Conservation (phyloP, 768 basidiomycete genomes). For the Clitopilus passeckerianus region DNA sequence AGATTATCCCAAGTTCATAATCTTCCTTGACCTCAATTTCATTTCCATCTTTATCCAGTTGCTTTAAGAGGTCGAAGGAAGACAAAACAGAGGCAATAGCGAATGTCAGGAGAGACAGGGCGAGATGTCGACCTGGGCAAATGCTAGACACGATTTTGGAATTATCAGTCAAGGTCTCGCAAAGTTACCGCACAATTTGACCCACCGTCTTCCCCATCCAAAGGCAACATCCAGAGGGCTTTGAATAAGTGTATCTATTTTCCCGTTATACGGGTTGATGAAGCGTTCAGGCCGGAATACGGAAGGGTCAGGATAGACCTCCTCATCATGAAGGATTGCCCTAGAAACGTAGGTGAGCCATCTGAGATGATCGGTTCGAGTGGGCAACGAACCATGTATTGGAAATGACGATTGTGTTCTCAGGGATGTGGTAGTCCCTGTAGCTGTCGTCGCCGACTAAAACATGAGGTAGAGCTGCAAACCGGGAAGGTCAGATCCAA, state of each 20-base stretch:
- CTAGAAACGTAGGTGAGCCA: not conserved
- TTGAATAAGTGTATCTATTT: not conserved
- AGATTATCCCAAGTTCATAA: not conserved
- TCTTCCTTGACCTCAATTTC: conserved; percentile 8
- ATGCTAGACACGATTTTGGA: conserved; percentile 9
- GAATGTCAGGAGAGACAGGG: conserved; percentile 23
- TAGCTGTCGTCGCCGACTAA: too few species aligned
- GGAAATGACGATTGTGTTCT: not conserved
- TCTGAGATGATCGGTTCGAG: not conserved
- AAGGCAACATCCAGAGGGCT: not conserved
- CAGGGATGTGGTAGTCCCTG: too few species aligned
- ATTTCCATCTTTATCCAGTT: conserved; percentile 12
- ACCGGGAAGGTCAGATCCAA: too few species aligned
- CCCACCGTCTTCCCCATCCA: not conserved
- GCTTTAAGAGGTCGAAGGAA: conserved; percentile 20
- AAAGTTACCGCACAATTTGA: not conserved
- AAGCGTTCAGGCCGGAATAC: not conserved
- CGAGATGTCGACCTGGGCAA: conserved; percentile 32
- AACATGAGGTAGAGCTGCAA: too few species aligned
- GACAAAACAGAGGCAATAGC: conserved; percentile 23
- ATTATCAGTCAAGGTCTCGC: not conserved
- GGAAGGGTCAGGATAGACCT: not conserved
- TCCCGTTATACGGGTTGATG: not conserved
- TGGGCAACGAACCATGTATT: not conserved
- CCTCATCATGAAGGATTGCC: not conserved